Base-by-base conservation (phyloP, 805 yeast species). In the Metschnikowia sp. region DNA sequence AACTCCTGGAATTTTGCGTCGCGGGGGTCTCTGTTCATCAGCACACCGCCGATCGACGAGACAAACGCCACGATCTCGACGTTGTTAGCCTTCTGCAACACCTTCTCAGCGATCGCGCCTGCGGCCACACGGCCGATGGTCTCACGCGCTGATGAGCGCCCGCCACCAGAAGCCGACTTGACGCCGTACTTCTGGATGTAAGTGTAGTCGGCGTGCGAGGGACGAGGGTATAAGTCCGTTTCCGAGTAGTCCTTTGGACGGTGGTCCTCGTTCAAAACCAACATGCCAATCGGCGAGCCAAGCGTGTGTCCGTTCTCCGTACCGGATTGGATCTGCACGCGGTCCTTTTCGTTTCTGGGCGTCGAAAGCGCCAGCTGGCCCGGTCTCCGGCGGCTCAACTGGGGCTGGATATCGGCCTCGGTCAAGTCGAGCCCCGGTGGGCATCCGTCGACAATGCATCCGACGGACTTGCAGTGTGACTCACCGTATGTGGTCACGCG, bases 121-220 rank as follows among this genome's bases (percentile, higher is more conserved):
- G 97, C 98, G 40, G 98, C 98, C 45, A 94, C 99, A 69, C 99
- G 82, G 48, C 99, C 99, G 60, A 94, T 94, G 37, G 99, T 94
- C 72, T 94, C 99, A 69, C 99, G 83, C 8, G 99, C 99, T 39
- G 92, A 83, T 10, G 97, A 86, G 65, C 99, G 82, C 53, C 99
- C 99, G 62, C 99, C 99, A 44, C 99, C 99, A 33, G 95, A 85
- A 5, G 96, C 81, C 4, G 97, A 95, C 72, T 94, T 94, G 57
- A 83, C 78, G 37, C 97, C 96, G 71, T 94, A 94, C 70, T 94
- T 94, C 55, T 79, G 76, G 62, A 88, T 75, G 70, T 94, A 94
- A 19, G 99, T 94, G 78, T 77, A 90, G 69, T 94, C 99, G 15
- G 99, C 98, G 69, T 94, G 99, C 30, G 96, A 88, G 28, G 99